Evolutionary conservation across 2,329 filamentous ascomycete species (phyloP).

Genomic region (Hypoxylon sp.): DNA sequence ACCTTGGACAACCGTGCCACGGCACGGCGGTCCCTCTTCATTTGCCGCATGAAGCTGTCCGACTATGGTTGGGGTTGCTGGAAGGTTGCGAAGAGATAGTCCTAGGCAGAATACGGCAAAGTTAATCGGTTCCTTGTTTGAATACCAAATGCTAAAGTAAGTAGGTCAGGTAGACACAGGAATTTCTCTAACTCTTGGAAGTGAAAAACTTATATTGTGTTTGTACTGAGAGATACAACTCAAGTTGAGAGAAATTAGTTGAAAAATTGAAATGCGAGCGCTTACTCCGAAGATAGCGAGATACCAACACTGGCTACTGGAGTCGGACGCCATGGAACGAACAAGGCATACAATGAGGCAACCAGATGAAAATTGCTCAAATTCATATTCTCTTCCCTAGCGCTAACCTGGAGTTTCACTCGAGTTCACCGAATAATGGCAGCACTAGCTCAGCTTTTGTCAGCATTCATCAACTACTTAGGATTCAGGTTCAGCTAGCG

Average conservation of each 20-base stretch:
- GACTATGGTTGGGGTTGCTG: neutral
- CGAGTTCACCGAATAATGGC: neutral
- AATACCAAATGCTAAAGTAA: too few species aligned
- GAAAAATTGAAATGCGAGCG: neutral
- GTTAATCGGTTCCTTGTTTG: neutral
- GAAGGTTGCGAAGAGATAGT: neutral
- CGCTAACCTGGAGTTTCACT: neutral
- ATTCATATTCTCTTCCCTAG: neutral
- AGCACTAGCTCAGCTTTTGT: neutral
- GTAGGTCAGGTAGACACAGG: neutral
- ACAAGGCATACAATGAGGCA: slow-evolving; percentile 9
- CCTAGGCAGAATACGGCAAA: neutral
- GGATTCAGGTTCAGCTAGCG: neutral
- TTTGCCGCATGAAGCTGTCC: neutral
- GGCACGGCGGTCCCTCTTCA: slow-evolving; percentile 8
- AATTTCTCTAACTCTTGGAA: neutral
- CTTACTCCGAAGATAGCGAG: neutral
- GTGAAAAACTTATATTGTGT: neutral
- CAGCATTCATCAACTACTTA: slow-evolving; percentile 4
- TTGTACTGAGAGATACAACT: neutral
- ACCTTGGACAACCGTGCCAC: neutral
- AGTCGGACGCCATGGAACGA: neutral
- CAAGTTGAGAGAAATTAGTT: neutral
- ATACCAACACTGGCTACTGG: slow-evolving; percentile 1
- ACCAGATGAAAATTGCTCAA: slow-evolving; percentile 12